Evolutionary conservation across 2,329 filamentous ascomycete genomes (phyloP), one percentile per base, ranked within the genome.

Genomic region (Fusarium nurragi): DNA sequence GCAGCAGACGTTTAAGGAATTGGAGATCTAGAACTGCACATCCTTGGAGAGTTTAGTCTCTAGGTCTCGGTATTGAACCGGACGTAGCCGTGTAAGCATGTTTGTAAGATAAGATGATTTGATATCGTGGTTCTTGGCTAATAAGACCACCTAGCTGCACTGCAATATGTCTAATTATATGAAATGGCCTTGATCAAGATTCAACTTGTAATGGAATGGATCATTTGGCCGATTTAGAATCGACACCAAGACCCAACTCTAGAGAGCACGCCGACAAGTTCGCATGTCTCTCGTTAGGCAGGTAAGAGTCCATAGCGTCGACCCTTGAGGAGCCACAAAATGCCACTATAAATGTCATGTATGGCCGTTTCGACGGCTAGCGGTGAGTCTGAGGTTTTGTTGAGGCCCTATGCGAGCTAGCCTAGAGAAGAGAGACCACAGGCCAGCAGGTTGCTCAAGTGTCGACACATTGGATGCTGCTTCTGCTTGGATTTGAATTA

Each of bases 331-430:
- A 37, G 63, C 56, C 64, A 55, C 64, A 49, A 65, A 45, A 51
- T 23, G 40, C 54, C 54, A 64, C 54, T 56, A 51, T 30, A 55
- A 38, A 41, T 48, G 43, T 30, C 22, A 52, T 22, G 16, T 26
- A 44, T 44, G 36, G 9, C n/a, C 45, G 36, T 43, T 23, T 58
- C 36, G 40, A 19, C 53, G 57, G 55, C 43, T 59, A 54, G 65
- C 68, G 68, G 68, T 71, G 68, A 65, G 67, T 62, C 39, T 59
- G 47, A 65, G n/a, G 16, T 40, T 56, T 56, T 52, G 53, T 67
- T 67, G 58, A 66, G 54, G 49, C 63, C 63, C 46, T 34, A 61
- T 40, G 23, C 26, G 26, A 48, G 38, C 36, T 62, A 47, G 34
- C 21, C n/a, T 39, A 36, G 46, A 32, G 16, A 18, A 23, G 44